Percentiles rank a stretch among this genome's conserved stretches.
These are phyloP conservation scores for Petunia hybrid DNA, from an alignment of 305 asterid species.

Conservation along the genomic window DNA sequence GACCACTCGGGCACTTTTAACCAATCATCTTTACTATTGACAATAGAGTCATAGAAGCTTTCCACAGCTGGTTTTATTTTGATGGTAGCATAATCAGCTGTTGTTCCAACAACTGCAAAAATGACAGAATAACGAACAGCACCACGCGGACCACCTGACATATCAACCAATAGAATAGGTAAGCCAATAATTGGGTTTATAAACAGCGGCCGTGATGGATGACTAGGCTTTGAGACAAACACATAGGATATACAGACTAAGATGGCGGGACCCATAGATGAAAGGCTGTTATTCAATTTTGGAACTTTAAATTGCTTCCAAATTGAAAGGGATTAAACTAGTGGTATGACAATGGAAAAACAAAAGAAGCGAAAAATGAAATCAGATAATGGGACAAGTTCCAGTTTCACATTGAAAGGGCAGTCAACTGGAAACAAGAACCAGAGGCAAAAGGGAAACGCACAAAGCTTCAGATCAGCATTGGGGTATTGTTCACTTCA, in stretches of 20 bases:
- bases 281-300: too few species aligned
- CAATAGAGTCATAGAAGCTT: slow-evolving; percentile 40
- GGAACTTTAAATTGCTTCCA: too few species aligned
- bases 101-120: slow-evolving; percentile 85
- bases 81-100: slow-evolving; percentile 70
- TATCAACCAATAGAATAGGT: slow-evolving; percentile 23
- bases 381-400: neutral
- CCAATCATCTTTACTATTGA: slow-evolving; percentile 57
- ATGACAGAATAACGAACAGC: slow-evolving; percentile 40
- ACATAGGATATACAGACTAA: too few species aligned
- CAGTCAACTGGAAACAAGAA: neutral
- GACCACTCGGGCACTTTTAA: slow-evolving; percentile 87
- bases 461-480: too few species aligned
- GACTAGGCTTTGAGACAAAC: too few species aligned
- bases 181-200: neutral
- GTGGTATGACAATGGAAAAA: neutral
- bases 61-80: slow-evolving; percentile 58
- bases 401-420: neutral
- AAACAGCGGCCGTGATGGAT: too few species aligned
- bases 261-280: too few species aligned
- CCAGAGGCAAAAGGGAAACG: too few species aligned
- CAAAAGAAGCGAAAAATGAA: neutral
- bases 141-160: slow-evolving; percentile 63
- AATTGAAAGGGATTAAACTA: too few species aligned
- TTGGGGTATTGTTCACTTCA: too few species aligned